Base-by-base conservation (phyloP, 306 rosid genomes). In the Gastrolobium villosum region DNA sequence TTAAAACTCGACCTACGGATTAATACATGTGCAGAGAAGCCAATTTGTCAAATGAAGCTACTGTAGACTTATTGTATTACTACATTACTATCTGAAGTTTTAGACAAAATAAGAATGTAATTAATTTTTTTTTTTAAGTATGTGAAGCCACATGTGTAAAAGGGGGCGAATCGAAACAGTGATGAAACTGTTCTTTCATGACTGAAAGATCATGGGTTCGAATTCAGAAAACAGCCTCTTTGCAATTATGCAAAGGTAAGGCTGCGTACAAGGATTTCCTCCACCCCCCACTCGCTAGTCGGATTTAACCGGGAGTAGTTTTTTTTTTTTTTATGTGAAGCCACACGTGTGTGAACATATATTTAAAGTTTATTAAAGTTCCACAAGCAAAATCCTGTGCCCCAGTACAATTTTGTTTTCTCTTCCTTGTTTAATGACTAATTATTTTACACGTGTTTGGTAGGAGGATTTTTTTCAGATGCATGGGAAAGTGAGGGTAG, bases 11-110 rank as follows among this genome's bases (percentile, higher is more conserved):
- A 26, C 13, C 13, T n/a, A 41, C 13, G 20, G 50, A 8, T 39
- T 31, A 32, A 45, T 6, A 49, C 1, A 26, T 41, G 35, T 34
- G 13, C 46, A 28, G 45, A 5, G 32, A 32, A 32, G 53, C 6
- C 43, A 6, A 46, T 37, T 64, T 45, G 20, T 55, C 79, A 20
- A 75, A 63, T 57, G 28, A 59, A 68, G 44, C 43, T 60, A 28
- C 3, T 7, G 64, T 32, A 56, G n/a, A 35, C 71, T 72, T 65
- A 4, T 0, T 40, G 28, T 37, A 50, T 59, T 71, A 71, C 53
- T 46, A 10, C 52, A 34, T 62, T 28, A 49, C 48, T 53, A 44
- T 55, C 59, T 52, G 10, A 20, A 34, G 15, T 41, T 15, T 5
- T 31, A 30, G 35, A 31, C 56, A 57, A 56, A 36, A 37, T n/a